Evolutionary conservation across 768 basidiomycete species (phyloP).

Genomic region (Amanita rimosa): DNA sequence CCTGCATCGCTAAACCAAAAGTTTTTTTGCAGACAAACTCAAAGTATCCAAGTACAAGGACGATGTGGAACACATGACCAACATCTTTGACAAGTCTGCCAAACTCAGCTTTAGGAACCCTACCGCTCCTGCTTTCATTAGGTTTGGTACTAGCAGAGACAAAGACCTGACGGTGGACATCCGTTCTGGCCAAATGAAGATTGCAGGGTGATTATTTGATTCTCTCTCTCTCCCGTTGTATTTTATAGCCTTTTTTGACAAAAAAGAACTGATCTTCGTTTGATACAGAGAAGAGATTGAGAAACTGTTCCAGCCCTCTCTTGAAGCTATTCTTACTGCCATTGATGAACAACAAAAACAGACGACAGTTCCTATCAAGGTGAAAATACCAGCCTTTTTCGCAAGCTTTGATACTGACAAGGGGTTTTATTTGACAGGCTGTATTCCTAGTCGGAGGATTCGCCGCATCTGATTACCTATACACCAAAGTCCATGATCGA

Average conservation of each 20-base stretch:
- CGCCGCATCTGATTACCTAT: slow-evolving; percentile 47
- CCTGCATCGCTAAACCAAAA: slow-evolving; percentile 16
- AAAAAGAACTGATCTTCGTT: not conserved
- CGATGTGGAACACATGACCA: not conserved
- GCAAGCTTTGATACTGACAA: slow-evolving; percentile 7
- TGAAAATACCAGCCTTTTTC: not conserved
- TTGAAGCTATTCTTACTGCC: not conserved
- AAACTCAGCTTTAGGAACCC: slow-evolving; percentile 32
- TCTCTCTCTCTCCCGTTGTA: not conserved
- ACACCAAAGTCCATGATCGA: slow-evolving; percentile 25
- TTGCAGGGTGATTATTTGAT: slow-evolving; percentile 18
- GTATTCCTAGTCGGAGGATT: slow-evolving; percentile 48
- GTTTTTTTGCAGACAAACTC: slow-evolving; percentile 22
- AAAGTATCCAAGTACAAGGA: slow-evolving; percentile 6
- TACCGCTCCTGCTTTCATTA: slow-evolving; percentile 30
- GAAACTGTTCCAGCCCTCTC: slow-evolving; percentile 1
- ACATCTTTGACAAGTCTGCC: slow-evolving; percentile 26
- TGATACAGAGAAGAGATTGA: slow-evolving; percentile 4
- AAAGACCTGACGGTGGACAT: slow-evolving; percentile 29
- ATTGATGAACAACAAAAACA: not conserved
- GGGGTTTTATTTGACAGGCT: slow-evolving; percentile 14
- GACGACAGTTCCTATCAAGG: slow-evolving; percentile 1
- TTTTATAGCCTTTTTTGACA: not conserved
- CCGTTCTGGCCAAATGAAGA: slow-evolving; percentile 33
- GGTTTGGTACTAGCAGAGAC: slow-evolving; percentile 33